These are phyloP conservation scores for Cytospora leucostoma DNA, from an alignment of 2,329 filamentous ascomycete genomes.

Conservation along the genomic window DNA sequence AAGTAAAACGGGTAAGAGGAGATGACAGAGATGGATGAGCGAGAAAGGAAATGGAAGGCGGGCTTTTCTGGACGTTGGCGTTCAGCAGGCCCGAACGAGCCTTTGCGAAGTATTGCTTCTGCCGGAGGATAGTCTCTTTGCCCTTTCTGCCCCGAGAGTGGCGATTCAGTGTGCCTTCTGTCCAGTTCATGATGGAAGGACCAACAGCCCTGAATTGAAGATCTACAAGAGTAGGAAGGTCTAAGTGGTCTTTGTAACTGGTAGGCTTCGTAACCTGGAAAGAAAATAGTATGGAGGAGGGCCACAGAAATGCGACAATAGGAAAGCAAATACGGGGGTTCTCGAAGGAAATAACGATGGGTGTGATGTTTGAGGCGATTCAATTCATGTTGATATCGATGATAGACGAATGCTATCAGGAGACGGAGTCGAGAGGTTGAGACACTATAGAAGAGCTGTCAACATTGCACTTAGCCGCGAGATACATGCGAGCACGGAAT, in stretches of 20 bases:
- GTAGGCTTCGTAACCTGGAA: neutral
- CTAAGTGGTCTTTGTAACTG: neutral
- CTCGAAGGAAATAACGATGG: neutral
- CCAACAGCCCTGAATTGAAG: neutral
- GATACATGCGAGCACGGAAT: too few species aligned
- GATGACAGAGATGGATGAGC: conserved; percentile 25
- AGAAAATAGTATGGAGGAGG: neutral
- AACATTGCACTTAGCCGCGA: too few species aligned
- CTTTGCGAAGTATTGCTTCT: conserved; percentile 51
- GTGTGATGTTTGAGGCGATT: neutral
- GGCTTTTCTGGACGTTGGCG: conserved; percentile 35
- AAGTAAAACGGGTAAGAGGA: conserved; percentile 23
- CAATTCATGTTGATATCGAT: neutral
- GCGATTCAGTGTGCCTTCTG: conserved; percentile 48
- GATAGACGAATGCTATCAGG: neutral
- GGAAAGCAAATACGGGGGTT: neutral
- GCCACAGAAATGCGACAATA: neutral
- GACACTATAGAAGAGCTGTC: neutral
- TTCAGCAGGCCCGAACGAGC: conserved; percentile 39
- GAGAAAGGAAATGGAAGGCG: conserved; percentile 37
- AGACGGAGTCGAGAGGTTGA: neutral
- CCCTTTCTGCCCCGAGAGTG: conserved; percentile 41
- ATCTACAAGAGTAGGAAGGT: neutral
- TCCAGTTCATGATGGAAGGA: conserved; percentile 50
- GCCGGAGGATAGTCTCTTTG: conserved; percentile 41